Evolutionary conservation across 192 early-diverging fungal genomes (phyloP).

Genomic region (Backusella morwellensis): DNA sequence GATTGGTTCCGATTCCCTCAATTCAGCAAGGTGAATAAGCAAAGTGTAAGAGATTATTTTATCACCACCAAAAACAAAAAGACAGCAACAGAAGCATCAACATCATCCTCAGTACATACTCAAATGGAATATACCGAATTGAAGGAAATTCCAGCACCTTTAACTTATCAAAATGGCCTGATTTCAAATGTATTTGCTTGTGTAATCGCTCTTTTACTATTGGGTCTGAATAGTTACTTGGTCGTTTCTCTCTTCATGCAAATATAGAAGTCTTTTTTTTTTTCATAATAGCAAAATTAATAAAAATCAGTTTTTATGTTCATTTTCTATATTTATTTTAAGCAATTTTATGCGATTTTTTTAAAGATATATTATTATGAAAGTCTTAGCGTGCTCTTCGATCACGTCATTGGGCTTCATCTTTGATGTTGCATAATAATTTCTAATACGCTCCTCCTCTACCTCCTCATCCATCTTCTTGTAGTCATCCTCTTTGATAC

Average conservation of each 20-base stretch:
- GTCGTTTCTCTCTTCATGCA: conserved; percentile 36
- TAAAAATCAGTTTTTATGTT: not conserved
- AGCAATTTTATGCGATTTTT: too few species aligned
- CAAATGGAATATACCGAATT: not conserved
- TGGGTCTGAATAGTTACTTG: conserved; percentile 48
- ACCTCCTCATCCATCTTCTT: too few species aligned
- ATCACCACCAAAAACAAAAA: not conserved
- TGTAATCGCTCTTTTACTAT: conserved; percentile 36
- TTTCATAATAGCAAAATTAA: not conserved
- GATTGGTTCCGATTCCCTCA: not conserved
- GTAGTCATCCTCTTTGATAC: too few species aligned
- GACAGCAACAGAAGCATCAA: not conserved
- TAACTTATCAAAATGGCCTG: conserved; percentile 37
- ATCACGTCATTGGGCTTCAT: too few species aligned
- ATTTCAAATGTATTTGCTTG: conserved; percentile 31
- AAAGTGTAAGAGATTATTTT: not conserved
- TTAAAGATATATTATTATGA: too few species aligned
- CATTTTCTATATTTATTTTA: too few species aligned
- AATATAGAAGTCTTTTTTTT: not conserved
- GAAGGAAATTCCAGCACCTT: conserved; percentile 16
- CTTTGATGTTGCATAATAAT: too few species aligned
- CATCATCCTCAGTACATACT: not conserved
- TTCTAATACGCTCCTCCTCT: too few species aligned
- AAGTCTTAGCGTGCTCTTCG: too few species aligned
- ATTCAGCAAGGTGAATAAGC: not conserved